Base-by-base conservation (phyloP, 2,329 filamentous ascomycete genomes). In the Juglanconis oblonga region DNA sequence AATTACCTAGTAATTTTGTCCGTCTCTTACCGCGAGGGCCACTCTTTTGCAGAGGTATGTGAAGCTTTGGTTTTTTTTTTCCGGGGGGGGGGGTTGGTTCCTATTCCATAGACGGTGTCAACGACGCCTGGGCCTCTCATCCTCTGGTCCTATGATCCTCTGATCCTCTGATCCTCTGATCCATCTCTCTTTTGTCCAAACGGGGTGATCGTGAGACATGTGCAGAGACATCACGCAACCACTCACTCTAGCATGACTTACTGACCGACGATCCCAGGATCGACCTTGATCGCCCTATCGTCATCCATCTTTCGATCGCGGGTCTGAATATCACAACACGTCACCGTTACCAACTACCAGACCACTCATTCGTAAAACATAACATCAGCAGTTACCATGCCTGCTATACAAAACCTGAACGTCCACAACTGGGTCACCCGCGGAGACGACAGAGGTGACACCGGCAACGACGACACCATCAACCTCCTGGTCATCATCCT, bases 401-500 rank as follows among this genome's bases (percentile, higher is more conserved):
- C 73, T 66, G 71, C 74, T 51, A 70, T 78, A 66, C 72, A 69
- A 62, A 71, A 67, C 55, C 63, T 77, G 62, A 59, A 76, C 56
- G 68, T 74, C 67, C 75, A 78, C 64, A 71, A 71, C 60, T 68
- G 88, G 65, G 77, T 81, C 67, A 73, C 76, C 70, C 83, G 86
- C 67, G 76, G 75, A 62, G 45, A 48, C 13, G 14, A 17, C 29
- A 31, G 35, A 31, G 48, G n/a, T 29, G 58, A 32, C 36, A 50
- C 54, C 9, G 61, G 54, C 54, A 61, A 49, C 54, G 17, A 40
- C 58, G 55, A 35, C 49, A 42, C 90, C 77, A 81, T 93, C 73
- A 87, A 91, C 71, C 84, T 96, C 48, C 79, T 97, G 72, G 89
- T 96, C 68, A 83, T 86, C 61, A 83, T 98, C 58, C 81, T 98